Evolutionary conservation across 1,284 basidiomycete genomes (phyloP).

Genomic region (Rhizopogon hawkerae): DNA sequence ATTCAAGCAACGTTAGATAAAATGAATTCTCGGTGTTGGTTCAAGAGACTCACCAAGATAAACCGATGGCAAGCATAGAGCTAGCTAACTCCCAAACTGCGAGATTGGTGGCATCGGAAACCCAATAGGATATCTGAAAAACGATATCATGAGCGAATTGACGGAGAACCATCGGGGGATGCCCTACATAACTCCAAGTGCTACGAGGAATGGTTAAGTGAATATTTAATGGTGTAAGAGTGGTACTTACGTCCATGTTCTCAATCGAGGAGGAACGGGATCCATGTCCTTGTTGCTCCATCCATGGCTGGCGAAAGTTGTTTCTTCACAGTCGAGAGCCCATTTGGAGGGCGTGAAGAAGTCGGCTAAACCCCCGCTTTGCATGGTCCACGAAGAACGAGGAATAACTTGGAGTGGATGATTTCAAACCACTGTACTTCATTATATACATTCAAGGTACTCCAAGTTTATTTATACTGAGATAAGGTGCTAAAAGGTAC

Average conservation of each 20-base stretch:
- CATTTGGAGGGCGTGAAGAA: slow-evolving; percentile 29
- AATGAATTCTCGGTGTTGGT: not conserved
- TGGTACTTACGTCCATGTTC: slow-evolving; percentile 47
- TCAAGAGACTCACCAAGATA: slow-evolving; percentile 37
- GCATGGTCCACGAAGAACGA: slow-evolving; percentile 12
- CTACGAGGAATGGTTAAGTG: slow-evolving; percentile 8
- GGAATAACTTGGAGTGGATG: not conserved
- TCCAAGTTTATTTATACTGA: not conserved
- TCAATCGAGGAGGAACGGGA: slow-evolving; percentile 46
- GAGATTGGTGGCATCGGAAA: slow-evolving; percentile 35
- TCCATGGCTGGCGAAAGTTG: slow-evolving; percentile 43
- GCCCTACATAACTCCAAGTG: slow-evolving; percentile 23
- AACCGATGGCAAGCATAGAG: slow-evolving; percentile 43
- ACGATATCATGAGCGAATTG: slow-evolving; percentile 2
- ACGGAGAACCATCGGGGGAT: not conserved
- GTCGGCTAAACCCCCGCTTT: slow-evolving; percentile 2
- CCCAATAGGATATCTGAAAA: slow-evolving; percentile 20
- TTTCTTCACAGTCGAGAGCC: slow-evolving; percentile 40
- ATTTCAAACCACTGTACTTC: not conserved
- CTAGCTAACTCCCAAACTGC: slow-evolving; percentile 38
- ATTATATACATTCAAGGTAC: slow-evolving; percentile 1
- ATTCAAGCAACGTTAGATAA: not conserved
- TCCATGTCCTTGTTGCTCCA: slow-evolving; percentile 75
- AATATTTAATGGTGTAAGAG: not conserved
- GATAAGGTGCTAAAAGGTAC: not conserved